Evolutionary conservation across 192 early-diverging fungal species (phyloP).

Genomic region (Coemansia sp.): DNA sequence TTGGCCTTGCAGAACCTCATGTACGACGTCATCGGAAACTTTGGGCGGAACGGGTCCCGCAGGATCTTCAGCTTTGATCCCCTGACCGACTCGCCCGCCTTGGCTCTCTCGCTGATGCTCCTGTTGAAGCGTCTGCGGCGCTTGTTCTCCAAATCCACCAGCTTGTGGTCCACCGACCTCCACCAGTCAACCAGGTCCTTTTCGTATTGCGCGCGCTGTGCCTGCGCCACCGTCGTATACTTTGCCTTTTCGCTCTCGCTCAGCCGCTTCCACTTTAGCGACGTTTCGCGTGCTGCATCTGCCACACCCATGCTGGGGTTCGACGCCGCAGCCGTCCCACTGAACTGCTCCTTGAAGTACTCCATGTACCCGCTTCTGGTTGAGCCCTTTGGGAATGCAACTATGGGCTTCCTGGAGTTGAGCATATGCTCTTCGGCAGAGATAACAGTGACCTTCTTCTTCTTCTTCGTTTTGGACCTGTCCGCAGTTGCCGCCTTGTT

Average conservation of each 20-base stretch:
- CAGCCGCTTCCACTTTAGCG: slow-evolving; percentile 26
- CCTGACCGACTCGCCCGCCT: not conserved
- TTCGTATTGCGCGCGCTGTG: slow-evolving; percentile 11
- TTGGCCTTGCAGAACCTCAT: slow-evolving; percentile 11
- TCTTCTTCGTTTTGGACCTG: not conserved
- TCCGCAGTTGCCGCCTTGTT: not conserved
- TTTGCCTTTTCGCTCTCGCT: slow-evolving; percentile 14
- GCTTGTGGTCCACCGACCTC: slow-evolving; percentile 22
- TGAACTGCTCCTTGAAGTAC: not conserved
- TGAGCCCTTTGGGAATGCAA: not conserved
- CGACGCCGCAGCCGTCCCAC: not conserved
- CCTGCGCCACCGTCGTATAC: slow-evolving; percentile 6
- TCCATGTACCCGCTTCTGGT: not conserved
- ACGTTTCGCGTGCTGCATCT: slow-evolving; percentile 7
- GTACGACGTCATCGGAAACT: slow-evolving; percentile 25
- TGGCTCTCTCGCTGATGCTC: not conserved
- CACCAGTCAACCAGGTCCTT: slow-evolving; percentile 37
- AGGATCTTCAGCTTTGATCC: slow-evolving; percentile 19
- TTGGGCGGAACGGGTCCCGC: slow-evolving; percentile 41
- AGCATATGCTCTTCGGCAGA: not conserved
- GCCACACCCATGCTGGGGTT: not conserved
- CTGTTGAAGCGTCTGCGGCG: slow-evolving; percentile 31
- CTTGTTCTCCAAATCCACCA: slow-evolving; percentile 42
- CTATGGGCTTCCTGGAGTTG: not conserved
- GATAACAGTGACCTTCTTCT: slow-evolving; percentile 7